Evolutionary conservation across 2,329 filamentous ascomycete species (phyloP), one percentile per base, ranked within the genome.

Genomic region (Eurotiales sp.): DNA sequence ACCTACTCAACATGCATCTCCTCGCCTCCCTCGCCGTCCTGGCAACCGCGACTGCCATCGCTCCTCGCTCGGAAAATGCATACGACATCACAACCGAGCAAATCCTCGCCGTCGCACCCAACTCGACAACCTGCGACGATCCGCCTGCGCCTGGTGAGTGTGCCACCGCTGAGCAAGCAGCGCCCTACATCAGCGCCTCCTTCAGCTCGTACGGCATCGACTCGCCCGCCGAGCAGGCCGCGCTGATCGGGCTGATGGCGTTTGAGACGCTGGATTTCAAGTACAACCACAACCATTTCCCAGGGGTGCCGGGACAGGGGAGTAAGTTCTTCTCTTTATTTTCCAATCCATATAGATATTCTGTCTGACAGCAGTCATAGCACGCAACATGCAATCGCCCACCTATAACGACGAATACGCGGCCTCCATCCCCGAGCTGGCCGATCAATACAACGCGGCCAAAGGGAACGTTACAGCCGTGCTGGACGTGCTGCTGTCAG

Each of bases 261-360:
- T 84, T 84, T 63, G 90, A 95, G 72, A 83, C 81, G 1, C 82
- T 52, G 19, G 77, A 84, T 56, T 88, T 91, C 71, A 77, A 80
- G 61, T 91, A 81, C 77, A 88, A 85, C 69, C 78, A 76, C 66
- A 89, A 90, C 70, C 73, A 83, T 59, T 79, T 67, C 71, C 77
- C 84, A 0, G 88, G 87, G 0, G 67, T 71, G 0, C 76, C 84
- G 0, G 88, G 87, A 8, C 86, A 91, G 66, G 87, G 87, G 21
- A 90, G 64, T 67, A 53, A 45, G 61, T 62, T 48, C 29, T 8
- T 45, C 45, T 25, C n/a, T 40, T n/a, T n/a, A n/a, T n/a, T n/a
- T n/a, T n/a, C n/a, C n/a, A n/a, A n/a, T n/a, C n/a, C n/a, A n/a
- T n/a, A n/a, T n/a, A n/a, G n/a, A n/a, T n/a, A n/a, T n/a, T n/a